Evolutionary conservation across 768 basidiomycete species (phyloP), one percentile per base, ranked within the genome.

Genomic region (Cyclocybe cylindracea): DNA sequence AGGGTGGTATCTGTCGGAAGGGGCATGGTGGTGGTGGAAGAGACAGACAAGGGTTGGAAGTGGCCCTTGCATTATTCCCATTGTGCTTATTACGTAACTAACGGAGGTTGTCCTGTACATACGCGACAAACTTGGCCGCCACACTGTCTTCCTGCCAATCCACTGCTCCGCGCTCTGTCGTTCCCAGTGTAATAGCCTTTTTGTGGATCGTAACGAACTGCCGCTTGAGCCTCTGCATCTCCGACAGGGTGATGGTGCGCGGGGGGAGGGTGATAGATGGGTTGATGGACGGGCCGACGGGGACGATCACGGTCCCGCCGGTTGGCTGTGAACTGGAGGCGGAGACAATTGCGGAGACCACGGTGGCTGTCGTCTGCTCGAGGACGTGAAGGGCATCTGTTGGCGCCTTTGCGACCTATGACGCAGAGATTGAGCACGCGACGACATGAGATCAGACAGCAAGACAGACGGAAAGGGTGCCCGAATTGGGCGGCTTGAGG

Each of bases 201-300:
- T 89, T 92, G 66, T 98, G 94, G 33, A 91, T 78, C 3, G 83
- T 82, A 32, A 96, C 88, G 62, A 96, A 98, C 66, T 98, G 94
- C 39, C 95, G 78, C 66, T 96, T 98, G 39, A 89, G 71, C 29
- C 95, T 78, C 66, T 96, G 94, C 49, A 97, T 75, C 70, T 96
- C 93, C 0, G 90, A 85, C 5, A 98, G 76, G 35, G 94, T 93
- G 29, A 97, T 57, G 52, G 78, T 78, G 5, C 91, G 85, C 36
- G 79, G 63, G 0, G 91, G 90, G 13, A 96, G 80, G 10, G 70
- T 73, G 44, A 96, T 70, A 8, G 69, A 65, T n/a, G 79, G 54
- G 59, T 70, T 73, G 36, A 78, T 50, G 13, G 65, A 64, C 43
- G 75, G 60, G 8, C 82, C 71, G 14, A 82, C 57, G 2, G 77